phyloP scores from a whole-genome alignment of 805 yeast genomes.

The Maudiozyma turicensis region DNA sequence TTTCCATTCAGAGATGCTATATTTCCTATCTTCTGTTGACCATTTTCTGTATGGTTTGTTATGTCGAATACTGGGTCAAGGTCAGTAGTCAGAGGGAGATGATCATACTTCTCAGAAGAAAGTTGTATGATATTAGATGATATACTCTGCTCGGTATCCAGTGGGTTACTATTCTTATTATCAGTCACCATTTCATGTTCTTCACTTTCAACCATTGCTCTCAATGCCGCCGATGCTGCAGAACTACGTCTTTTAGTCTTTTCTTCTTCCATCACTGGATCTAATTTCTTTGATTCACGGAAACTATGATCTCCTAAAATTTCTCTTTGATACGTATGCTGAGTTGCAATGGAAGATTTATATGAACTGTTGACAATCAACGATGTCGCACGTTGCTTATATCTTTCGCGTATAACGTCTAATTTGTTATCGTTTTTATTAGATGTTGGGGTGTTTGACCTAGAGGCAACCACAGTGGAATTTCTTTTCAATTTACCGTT shows the following conservation, averaged over 20 bases:
- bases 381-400: neutral
- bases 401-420: neutral
- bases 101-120: neutral
- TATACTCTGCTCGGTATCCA: too few species aligned
- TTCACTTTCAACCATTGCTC: neutral
- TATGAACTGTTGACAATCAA: neutral
- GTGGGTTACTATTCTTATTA: too few species aligned
- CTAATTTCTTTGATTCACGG: neutral
- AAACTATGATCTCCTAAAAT: neutral
- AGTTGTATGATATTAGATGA: neutral
- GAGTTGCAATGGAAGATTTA: neutral
- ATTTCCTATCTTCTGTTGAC: neutral
- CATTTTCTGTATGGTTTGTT: neutral
- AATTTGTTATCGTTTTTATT: conserved; percentile 12
- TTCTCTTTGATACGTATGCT: neutral
- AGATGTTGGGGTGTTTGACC: conserved; percentile 3
- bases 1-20: neutral
- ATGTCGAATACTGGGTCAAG: neutral
- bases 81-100: neutral
- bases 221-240: conserved; percentile 56
- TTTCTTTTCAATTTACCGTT: conserved; percentile 15
- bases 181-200: neutral
- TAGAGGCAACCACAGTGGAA: neutral
- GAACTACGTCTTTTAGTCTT: conserved; percentile 32
- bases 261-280: conserved; percentile 6